Conservation (phyloP, 768 basidiomycete genomes). For the Fomitopsis serialis region DNA sequence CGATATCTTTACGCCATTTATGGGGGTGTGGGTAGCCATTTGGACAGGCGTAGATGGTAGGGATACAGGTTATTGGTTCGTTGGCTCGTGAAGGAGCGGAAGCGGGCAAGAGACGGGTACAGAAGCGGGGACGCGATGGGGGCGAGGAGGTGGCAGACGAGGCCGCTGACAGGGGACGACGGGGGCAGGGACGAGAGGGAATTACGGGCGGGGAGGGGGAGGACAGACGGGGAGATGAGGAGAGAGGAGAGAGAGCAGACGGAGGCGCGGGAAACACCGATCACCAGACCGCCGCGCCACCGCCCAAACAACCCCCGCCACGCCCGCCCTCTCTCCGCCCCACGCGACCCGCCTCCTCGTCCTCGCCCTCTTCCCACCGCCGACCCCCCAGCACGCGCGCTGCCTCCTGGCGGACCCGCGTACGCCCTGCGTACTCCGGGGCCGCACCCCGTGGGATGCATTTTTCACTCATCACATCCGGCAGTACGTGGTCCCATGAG, state of each 20-base stretch:
- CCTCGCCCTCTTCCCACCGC: background rate
- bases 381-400: background rate
- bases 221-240: conserved; percentile 5
- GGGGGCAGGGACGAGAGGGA: conserved; percentile 1
- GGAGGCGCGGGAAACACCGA: conserved; percentile 11
- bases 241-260: background rate
- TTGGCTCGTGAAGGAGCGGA: conserved; percentile 7
- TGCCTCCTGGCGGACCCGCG: background rate
- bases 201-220: background rate
- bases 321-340: background rate
- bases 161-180: background rate
- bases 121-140: background rate
- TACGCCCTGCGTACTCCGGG: background rate
- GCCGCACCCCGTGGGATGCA: too few relatives aligned
- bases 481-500: too few relatives aligned
- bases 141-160: background rate
- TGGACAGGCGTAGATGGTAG: conserved; percentile 13
- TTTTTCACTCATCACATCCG: too few relatives aligned
- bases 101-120: background rate
- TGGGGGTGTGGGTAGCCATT: conserved; percentile 75
- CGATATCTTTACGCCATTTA: conserved; percentile 85
- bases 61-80: conserved; percentile 17
- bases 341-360: background rate
- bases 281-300: conserved; percentile 9
- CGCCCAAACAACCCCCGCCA: conserved; percentile 9